These are phyloP conservation scores for Rhodotorula taiwanensis DNA, from an alignment of 768 basidiomycete species.

Conservation along the genomic window DNA sequence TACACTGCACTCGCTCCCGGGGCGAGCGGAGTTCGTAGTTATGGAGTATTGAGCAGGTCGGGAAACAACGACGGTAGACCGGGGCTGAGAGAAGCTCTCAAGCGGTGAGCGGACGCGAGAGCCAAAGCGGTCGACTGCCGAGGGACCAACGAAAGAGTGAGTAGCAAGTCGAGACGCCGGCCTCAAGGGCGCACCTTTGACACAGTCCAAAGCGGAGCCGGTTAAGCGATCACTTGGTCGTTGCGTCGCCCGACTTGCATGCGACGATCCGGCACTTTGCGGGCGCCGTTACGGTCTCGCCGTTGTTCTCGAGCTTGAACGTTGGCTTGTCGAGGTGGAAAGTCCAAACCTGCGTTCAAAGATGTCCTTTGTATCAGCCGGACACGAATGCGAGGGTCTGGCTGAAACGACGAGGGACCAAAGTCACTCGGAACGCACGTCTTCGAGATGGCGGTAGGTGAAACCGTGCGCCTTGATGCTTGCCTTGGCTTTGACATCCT, in stretches of 20 bases:
- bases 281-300: slow-evolving; percentile 64
- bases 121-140: no score
- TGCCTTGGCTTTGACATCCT: slow-evolving; percentile 91
- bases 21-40: no score
- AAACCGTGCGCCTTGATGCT: slow-evolving; percentile 88
- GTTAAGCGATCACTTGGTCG: slow-evolving; percentile 49
- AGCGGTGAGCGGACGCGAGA: no score
- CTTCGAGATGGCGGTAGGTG: slow-evolving; percentile 87
- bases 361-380: background rate
- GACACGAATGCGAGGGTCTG: background rate
- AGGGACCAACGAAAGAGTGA: no score
- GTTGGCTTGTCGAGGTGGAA: slow-evolving; percentile 87
- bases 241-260: slow-evolving; percentile 88
- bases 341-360: slow-evolving; percentile 67
- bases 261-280: slow-evolving; percentile 94
- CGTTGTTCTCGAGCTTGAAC: slow-evolving; percentile 78
- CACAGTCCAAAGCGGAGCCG: background rate
- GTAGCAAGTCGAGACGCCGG: no score
- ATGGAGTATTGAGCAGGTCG: no score
- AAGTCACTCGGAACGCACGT: slow-evolving; percentile 43
- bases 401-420: background rate
- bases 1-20: no score
- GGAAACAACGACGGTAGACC: no score
- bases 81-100: no score
- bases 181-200: no score